These are phyloP conservation scores for Colletotrichum echinochloae DNA, from an alignment of 2,329 filamentous ascomycete species.

Conservation along the genomic window DNA sequence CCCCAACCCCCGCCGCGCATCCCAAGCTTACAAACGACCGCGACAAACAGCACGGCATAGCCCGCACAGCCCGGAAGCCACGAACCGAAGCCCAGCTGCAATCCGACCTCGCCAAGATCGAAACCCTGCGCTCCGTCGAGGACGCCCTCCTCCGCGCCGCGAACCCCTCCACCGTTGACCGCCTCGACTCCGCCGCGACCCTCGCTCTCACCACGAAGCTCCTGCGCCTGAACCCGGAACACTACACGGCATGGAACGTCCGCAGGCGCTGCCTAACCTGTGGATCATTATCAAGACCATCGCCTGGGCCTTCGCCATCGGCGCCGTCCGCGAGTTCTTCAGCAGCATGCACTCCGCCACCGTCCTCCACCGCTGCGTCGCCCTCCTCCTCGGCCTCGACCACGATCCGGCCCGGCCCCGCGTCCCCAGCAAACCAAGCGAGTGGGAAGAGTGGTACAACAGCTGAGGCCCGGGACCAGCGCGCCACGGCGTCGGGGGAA, in stretches of 20 bases:
- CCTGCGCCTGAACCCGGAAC: conserved; percentile 83
- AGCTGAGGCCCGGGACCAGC: conserved; percentile 53
- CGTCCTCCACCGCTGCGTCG: conserved; percentile 71
- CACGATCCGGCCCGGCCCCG: conserved; percentile 61
- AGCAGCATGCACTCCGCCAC: conserved; percentile 68
- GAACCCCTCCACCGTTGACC: conserved; percentile 37
- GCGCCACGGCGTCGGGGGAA: not conserved
- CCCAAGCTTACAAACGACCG: conserved; percentile 22
- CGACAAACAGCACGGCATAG: conserved; percentile 82
- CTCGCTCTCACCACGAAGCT: conserved; percentile 79
- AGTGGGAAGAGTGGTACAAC: conserved; percentile 67
- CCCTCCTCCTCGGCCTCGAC: conserved; percentile 64
- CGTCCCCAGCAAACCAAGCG: conserved; percentile 55
- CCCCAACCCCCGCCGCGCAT: not conserved
- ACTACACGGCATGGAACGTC: conserved; percentile 93
- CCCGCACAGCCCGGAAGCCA: conserved; percentile 70
- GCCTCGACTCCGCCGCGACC: conserved; percentile 61
- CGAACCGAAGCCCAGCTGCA: conserved; percentile 77
- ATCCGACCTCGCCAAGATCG: conserved; percentile 80
- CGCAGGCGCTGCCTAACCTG: conserved; percentile 77
- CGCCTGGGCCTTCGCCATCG: conserved; percentile 64
- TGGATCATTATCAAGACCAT: conserved; percentile 67
- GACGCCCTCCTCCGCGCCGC: conserved; percentile 41
- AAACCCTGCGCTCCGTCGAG: conserved; percentile 79
- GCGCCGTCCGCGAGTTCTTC: conserved; percentile 66